Conservation (phyloP, 2,329 filamentous ascomycete species). For the Helotiales sp. region DNA sequence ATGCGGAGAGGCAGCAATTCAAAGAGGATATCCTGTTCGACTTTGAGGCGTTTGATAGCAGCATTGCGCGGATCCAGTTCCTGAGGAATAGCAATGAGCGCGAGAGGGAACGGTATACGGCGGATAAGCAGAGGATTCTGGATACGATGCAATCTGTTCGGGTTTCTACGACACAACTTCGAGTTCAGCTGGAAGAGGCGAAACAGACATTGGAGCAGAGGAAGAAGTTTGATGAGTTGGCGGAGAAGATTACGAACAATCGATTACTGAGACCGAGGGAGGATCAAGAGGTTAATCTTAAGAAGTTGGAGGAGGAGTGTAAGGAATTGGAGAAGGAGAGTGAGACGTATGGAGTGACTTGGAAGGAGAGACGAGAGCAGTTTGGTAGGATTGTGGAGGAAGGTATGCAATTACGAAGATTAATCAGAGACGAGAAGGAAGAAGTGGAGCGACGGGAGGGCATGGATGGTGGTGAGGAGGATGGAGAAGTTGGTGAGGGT, state of each 20-base stretch:
- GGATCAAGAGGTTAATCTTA: conserved; percentile 75
- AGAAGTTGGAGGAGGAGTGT: conserved; percentile 86
- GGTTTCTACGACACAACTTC: conserved; percentile 70
- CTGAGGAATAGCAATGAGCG: conserved; percentile 78
- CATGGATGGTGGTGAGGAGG: conserved; percentile 62
- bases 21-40: conserved; percentile 84
- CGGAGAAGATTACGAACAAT: conserved; percentile 83
- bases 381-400: conserved; percentile 89
- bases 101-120: conserved; percentile 81
- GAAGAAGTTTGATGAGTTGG: conserved; percentile 84
- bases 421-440: conserved; percentile 94
- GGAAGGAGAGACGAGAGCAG: conserved; percentile 81
- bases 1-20: conserved; percentile 64
- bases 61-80: conserved; percentile 84
- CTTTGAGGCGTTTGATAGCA: conserved; percentile 84
- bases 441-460: conserved; percentile 87
- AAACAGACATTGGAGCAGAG: conserved; percentile 74
- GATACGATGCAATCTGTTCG: conserved; percentile 76
- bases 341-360: conserved; percentile 76
- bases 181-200: conserved; percentile 74
- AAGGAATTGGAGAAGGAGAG: conserved; percentile 83
- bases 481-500: conserved; percentile 58
- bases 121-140: conserved; percentile 77
- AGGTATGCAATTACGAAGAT: conserved; percentile 77
- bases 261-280: conserved; percentile 78